phyloP scores from a whole-genome alignment of 257 asterid species.

The Henckelia pumila region DNA sequence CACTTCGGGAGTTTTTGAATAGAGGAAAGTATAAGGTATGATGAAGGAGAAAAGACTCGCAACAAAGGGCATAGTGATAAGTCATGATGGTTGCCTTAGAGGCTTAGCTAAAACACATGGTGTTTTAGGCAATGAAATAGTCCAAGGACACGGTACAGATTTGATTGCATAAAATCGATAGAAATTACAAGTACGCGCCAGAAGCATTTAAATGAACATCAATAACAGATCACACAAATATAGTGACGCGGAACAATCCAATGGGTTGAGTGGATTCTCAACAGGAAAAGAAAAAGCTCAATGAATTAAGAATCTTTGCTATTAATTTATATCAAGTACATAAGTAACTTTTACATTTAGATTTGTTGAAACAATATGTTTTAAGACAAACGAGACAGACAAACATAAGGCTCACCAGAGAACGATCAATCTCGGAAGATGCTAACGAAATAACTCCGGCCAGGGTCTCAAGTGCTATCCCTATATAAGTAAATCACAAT shows the following conservation, averaged over 20 bases:
- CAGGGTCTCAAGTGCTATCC: conserved; percentile 82
- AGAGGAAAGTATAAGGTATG: neutral
- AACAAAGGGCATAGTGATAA: conserved; percentile 11
- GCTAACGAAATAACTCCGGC: conserved; percentile 85
- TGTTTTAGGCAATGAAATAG: neutral
- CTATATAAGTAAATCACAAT: conserved; percentile 38
- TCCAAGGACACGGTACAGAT: conserved; percentile 8
- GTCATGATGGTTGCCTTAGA: conserved; percentile 7
- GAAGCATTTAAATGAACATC: conserved; percentile 13
- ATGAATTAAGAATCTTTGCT: neutral
- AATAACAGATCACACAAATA: neutral
- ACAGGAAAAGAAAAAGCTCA: neutral
- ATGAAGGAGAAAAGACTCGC: conserved; percentile 16
- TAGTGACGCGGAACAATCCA: neutral
- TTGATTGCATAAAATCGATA: conserved; percentile 1
- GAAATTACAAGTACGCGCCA: conserved; percentile 8
- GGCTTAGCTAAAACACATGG: conserved; percentile 2
- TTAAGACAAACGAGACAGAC: conserved; percentile 8
- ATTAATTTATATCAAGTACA: conserved; percentile 4
- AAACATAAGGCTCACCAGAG: conserved; percentile 56
- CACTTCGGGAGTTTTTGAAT: conserved; percentile 8
- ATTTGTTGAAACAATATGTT: conserved; percentile 1
- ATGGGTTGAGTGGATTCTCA: neutral
- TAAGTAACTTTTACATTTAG: neutral
- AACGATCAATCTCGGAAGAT: conserved; percentile 67